Evolutionary conservation across 306 rosid genomes (phyloP).

Genomic region (Geum urbanum): DNA sequence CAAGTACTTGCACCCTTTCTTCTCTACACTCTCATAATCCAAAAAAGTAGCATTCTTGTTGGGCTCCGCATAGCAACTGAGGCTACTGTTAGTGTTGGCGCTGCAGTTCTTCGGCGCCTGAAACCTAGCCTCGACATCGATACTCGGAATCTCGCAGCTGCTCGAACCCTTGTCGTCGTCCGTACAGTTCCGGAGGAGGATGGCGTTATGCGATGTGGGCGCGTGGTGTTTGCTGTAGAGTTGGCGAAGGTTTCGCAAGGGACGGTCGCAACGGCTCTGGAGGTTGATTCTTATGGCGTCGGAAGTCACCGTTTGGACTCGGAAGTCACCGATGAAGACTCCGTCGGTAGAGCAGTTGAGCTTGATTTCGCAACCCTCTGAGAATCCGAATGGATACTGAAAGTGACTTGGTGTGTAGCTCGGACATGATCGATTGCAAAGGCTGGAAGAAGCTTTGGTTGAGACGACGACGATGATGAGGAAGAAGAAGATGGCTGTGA

Average conservation of each 20-base stretch:
- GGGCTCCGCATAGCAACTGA: conserved; percentile 57
- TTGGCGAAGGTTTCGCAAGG: conserved; percentile 26
- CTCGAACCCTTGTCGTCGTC: background rate
- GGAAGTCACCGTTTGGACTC: conserved; percentile 25
- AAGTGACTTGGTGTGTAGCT: background rate
- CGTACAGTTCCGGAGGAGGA: conserved; percentile 55
- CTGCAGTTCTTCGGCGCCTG: conserved; percentile 44
- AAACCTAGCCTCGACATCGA: conserved; percentile 42
- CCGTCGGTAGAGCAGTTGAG: conserved; percentile 43
- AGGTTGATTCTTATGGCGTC: conserved; percentile 46
- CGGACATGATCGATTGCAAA: conserved; percentile 53
- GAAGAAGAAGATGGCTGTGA: background rate
- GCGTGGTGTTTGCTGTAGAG: conserved; percentile 61
- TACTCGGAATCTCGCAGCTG: conserved; percentile 52
- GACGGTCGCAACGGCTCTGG: conserved; percentile 52
- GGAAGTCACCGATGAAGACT: conserved; percentile 52
- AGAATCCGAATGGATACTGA: conserved; percentile 73
- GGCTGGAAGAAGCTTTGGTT: background rate
- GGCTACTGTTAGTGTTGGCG: conserved; percentile 17
- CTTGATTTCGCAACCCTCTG: conserved; percentile 60
- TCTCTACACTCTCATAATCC: conserved; percentile 8
- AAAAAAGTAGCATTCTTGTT: conserved; percentile 26
- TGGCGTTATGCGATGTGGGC: conserved; percentile 63
- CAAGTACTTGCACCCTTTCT: conserved; percentile 37
- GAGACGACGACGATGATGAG: conserved; percentile 9